A percentile compares a stretch with the other conserved stretches of the same genome.
These are phyloP conservation scores for Penicillium taxi DNA, from an alignment of 495 filamentous ascomycete genomes.

Conservation along the genomic window DNA sequence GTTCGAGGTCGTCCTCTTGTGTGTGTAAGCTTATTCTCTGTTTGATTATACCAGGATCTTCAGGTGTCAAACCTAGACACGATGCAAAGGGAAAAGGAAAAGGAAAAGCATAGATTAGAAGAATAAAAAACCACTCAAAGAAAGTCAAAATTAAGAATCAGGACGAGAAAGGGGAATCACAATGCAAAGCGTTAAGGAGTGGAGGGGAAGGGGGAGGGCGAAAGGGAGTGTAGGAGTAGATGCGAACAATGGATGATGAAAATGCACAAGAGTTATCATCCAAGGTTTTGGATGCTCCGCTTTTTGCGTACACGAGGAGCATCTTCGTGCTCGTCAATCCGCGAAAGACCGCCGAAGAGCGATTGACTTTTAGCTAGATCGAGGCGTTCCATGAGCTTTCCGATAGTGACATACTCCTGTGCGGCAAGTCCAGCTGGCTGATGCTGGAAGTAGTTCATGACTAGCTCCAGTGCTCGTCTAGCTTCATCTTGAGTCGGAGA, in stretches of 20 bases:
- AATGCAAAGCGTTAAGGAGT: too few species aligned
- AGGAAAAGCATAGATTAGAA: constrained; percentile 9
- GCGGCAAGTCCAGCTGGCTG: constrained; percentile 61
- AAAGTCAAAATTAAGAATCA: too few species aligned
- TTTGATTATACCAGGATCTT: constrained; percentile 1
- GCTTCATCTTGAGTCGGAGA: constrained; percentile 89
- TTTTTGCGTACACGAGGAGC: constrained; percentile 36
- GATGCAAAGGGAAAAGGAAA: constrained; percentile 5
- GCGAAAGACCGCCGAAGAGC: constrained; percentile 59
- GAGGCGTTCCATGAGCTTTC: constrained; percentile 84
- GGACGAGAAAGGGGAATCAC: too few species aligned
- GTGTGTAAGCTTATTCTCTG: constrained; percentile 14
- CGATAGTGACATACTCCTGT: constrained; percentile 74
- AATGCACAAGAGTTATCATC: constrained; percentile 9
- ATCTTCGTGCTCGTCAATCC: constrained; percentile 50
- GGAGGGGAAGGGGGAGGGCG: not conserved
- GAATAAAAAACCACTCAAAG: constrained; percentile 9
- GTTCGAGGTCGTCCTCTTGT: constrained; percentile 24
- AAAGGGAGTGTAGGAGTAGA: not conserved
- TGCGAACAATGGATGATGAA: not conserved
- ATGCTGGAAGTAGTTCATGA: constrained; percentile 76
- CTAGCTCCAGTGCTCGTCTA: constrained; percentile 70
- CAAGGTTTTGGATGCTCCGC: constrained; percentile 47
- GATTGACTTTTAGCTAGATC: constrained; percentile 54
- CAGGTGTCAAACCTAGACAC: constrained; percentile 1